These are phyloP conservation scores for Colletotrichum noveboracense DNA, from an alignment of 2,329 filamentous ascomycete genomes.

Conservation along the genomic window DNA sequence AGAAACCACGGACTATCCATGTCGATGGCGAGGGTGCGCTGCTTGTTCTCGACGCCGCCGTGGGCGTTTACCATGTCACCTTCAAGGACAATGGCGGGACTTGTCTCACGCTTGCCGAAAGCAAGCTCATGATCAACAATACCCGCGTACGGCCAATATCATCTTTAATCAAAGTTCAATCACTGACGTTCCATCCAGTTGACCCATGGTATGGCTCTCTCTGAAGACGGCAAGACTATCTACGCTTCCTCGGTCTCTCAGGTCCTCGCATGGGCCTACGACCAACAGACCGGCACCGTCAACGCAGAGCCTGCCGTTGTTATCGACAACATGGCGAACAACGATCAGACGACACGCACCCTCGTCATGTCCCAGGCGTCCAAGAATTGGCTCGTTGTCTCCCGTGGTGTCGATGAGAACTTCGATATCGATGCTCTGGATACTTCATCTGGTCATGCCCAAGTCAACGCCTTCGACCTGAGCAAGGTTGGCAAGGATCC, in stretches of 20 bases:
- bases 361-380: conserved; percentile 63
- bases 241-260: conserved; percentile 62
- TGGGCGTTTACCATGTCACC: conserved; percentile 45
- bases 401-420: conserved; percentile 68
- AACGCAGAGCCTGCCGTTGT: conserved; percentile 57
- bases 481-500: conserved; percentile 31
- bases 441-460: conserved; percentile 63
- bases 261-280: conserved; percentile 72
- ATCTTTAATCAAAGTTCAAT: not conserved
- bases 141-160: conserved; percentile 32
- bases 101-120: conserved; percentile 43
- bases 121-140: conserved; percentile 36
- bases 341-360: conserved; percentile 70
- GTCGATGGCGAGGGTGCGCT: conserved; percentile 52
- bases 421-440: conserved; percentile 61
- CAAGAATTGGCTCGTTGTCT: conserved; percentile 66
- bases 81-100: conserved; percentile 47
- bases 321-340: conserved; percentile 48
- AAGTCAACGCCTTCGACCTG: conserved; percentile 66
- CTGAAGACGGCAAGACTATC: conserved; percentile 55
- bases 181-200: conserved; percentile 38
- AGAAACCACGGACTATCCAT: conserved; percentile 47
- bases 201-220: conserved; percentile 62
- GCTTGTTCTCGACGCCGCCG: conserved; percentile 48
- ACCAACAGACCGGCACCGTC: conserved; percentile 55